These are phyloP conservation scores for Cryptococcus sp. DNA, from an alignment of 1,284 basidiomycete genomes.

Conservation along the genomic window DNA sequence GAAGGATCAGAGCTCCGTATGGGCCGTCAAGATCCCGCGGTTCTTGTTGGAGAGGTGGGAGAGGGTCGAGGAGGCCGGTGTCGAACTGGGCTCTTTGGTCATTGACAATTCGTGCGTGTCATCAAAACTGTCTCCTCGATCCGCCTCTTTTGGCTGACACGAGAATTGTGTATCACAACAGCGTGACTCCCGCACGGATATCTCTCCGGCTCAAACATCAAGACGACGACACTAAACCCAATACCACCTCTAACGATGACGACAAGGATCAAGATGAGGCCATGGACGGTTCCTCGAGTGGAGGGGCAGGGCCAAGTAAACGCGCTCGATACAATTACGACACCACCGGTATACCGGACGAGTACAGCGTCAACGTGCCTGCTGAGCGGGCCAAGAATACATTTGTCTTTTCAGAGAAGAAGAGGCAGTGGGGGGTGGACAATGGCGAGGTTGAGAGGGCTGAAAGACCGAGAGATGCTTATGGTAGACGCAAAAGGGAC, in stretches of 20 bases:
- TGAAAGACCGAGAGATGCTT: slow-evolving; percentile 7
- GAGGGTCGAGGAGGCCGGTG: slow-evolving; percentile 53
- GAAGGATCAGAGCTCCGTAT: slow-evolving; percentile 35
- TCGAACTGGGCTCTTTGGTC: slow-evolving; percentile 55
- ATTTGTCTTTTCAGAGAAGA: slow-evolving; percentile 44
- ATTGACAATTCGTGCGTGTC: slow-evolving; percentile 54
- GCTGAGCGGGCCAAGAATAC: slow-evolving; percentile 42
- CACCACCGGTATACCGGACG: slow-evolving; percentile 34
- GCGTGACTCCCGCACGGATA: slow-evolving; percentile 25
- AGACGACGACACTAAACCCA: slow-evolving; percentile 6
- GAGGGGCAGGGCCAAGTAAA: slow-evolving; percentile 5
- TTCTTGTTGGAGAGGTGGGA: slow-evolving; percentile 58
- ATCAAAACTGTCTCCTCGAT: too few relatives aligned
- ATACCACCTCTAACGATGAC: neutral
- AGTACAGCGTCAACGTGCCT: slow-evolving; percentile 43
- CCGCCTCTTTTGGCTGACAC: neutral
- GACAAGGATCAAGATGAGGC: slow-evolving; percentile 2
- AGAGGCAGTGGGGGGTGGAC: slow-evolving; percentile 17
- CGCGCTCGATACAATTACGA: slow-evolving; percentile 33
- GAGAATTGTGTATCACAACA: neutral
- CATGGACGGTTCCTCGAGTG: neutral
- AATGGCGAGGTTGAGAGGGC: neutral
- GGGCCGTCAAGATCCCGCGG: slow-evolving; percentile 55
- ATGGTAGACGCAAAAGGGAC: slow-evolving; percentile 38
- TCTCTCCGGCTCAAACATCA: slow-evolving; percentile 26